Evolutionary conservation across 2,329 filamentous ascomycete genomes (phyloP).

Genomic region (Talaromyces sp.): DNA sequence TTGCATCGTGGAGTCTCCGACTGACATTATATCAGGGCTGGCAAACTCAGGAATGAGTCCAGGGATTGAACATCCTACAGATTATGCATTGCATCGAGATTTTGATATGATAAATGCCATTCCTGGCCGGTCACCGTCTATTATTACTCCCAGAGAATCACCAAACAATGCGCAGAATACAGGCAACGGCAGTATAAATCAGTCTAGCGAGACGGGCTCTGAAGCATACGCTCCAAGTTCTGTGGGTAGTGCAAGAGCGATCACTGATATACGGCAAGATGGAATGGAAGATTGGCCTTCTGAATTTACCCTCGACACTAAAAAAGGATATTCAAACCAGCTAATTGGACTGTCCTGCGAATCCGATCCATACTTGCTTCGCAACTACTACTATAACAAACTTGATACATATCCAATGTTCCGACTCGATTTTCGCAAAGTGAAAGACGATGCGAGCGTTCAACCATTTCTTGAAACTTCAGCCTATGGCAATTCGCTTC

Average conservation of each 20-base stretch:
- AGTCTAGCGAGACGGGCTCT: background rate
- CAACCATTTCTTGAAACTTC: slow-evolving; percentile 1
- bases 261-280: background rate
- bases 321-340: background rate
- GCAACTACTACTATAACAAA: slow-evolving; percentile 6
- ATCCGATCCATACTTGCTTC: slow-evolving; percentile 9
- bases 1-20: background rate
- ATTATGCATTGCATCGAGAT: background rate
- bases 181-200: background rate
- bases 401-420: slow-evolving; percentile 3
- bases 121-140: background rate
- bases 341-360: background rate
- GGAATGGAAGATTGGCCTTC: background rate
- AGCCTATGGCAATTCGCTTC: background rate
- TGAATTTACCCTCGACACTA: slow-evolving; percentile 3
- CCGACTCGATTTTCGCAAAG: slow-evolving; percentile 7
- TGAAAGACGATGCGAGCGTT: slow-evolving; percentile 1
- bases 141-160: background rate
- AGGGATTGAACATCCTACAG: background rate
- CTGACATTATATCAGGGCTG: background rate
- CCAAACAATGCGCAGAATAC: background rate
- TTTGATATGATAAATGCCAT: background rate
- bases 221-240: background rate
- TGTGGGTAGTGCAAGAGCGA: background rate
- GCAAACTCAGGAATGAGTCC: background rate